These are phyloP conservation scores for Sanguinoderma infundibulare DNA, from an alignment of 1,284 basidiomycete species.

Conservation along the genomic window DNA sequence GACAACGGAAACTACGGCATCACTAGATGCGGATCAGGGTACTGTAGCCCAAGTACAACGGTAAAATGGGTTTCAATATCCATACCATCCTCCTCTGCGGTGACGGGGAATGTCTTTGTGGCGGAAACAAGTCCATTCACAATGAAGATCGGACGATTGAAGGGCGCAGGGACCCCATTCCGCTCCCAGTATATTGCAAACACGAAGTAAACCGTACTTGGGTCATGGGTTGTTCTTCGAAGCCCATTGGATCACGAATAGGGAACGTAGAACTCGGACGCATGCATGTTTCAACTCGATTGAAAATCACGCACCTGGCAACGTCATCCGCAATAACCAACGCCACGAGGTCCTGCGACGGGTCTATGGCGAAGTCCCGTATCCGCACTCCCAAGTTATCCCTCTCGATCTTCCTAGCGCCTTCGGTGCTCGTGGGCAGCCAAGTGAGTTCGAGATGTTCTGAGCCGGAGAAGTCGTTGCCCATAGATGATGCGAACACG, in stretches of 20 bases:
- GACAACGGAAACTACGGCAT: too few relatives aligned
- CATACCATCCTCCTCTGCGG: too few relatives aligned
- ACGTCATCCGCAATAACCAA: slow-evolving; percentile 33
- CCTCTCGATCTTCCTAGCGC: slow-evolving; percentile 31
- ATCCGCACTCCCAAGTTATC: slow-evolving; percentile 47
- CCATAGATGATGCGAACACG: slow-evolving; percentile 51
- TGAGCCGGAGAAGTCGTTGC: slow-evolving; percentile 25
- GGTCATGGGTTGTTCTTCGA: too few relatives aligned
- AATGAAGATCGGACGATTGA: too few relatives aligned
- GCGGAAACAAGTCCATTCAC: too few relatives aligned
- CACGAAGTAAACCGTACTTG: too few relatives aligned
- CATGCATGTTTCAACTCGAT: not conserved
- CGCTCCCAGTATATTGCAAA: too few relatives aligned
- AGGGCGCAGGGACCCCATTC: too few relatives aligned
- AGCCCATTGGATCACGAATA: not conserved
- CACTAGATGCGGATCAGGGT: too few relatives aligned
- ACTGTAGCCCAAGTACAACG: too few relatives aligned
- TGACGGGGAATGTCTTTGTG: too few relatives aligned
- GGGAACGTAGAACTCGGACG: not conserved
- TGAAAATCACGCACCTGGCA: not conserved
- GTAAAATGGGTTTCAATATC: too few relatives aligned
- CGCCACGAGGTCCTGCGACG: slow-evolving; percentile 60
- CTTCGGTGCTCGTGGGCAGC: slow-evolving; percentile 40
- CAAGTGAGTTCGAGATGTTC: slow-evolving; percentile 41
- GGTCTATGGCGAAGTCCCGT: slow-evolving; percentile 68